Percentiles rank a stretch among this genome's conserved stretches.
Evolutionary conservation across 306 rosid species (phyloP).

Genomic region (Lathyrus tuberosus): DNA sequence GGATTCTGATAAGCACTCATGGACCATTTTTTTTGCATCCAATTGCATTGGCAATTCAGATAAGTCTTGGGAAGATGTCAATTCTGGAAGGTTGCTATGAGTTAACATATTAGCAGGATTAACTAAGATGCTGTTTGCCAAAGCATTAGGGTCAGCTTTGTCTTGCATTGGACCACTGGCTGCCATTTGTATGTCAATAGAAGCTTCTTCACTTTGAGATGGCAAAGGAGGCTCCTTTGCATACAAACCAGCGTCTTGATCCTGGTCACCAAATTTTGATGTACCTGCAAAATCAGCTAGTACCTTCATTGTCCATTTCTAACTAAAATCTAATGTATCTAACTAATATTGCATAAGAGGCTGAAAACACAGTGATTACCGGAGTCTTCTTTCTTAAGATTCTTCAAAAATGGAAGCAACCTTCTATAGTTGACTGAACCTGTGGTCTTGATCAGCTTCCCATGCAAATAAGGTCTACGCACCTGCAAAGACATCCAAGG

Average conservation of each 20-base stretch:
- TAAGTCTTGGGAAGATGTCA: slow-evolving; percentile 29
- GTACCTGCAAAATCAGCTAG: slow-evolving; percentile 44
- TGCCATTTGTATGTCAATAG: slow-evolving; percentile 4
- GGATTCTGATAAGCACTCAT: slow-evolving; percentile 36
- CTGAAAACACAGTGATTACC: slow-evolving; percentile 42
- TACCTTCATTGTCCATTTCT: slow-evolving; percentile 4
- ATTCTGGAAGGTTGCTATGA: slow-evolving; percentile 26
- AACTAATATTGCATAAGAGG: neutral
- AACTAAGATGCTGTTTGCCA: slow-evolving; percentile 17
- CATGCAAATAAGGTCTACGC: slow-evolving; percentile 53
- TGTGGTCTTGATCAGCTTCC: slow-evolving; percentile 68
- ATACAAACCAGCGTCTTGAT: slow-evolving; percentile 8
- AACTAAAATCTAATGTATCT: neutral
- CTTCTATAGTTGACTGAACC: slow-evolving; percentile 77
- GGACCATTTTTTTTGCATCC: slow-evolving; percentile 26
- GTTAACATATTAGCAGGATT: slow-evolving; percentile 42
- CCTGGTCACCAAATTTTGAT: slow-evolving; percentile 34
- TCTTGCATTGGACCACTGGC: slow-evolving; percentile 27
- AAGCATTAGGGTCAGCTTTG: slow-evolving; percentile 35
- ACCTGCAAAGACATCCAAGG: slow-evolving; percentile 51
- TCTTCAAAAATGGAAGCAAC: slow-evolving; percentile 74
- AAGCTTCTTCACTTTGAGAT: slow-evolving; percentile 38
- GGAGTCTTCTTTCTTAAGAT: slow-evolving; percentile 42
- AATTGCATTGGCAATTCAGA: slow-evolving; percentile 34
- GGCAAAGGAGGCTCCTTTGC: slow-evolving; percentile 29